These are phyloP conservation scores for Cladochytrium replicatum DNA, from an alignment of 192 early-diverging fungal species.

Conservation along the genomic window DNA sequence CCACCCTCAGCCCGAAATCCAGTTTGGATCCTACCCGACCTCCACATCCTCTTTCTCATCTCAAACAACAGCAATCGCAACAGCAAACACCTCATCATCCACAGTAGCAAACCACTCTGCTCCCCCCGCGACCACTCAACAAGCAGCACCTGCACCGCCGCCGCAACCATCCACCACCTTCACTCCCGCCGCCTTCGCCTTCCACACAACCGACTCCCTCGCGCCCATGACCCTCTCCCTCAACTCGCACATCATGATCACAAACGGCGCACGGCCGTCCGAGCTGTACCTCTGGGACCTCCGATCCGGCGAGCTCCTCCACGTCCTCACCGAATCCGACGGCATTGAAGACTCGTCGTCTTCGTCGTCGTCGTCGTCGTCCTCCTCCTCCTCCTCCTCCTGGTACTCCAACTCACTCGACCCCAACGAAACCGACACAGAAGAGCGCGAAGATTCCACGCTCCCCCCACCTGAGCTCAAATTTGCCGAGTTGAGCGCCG, in stretches of 20 bases:
- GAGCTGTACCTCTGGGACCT: slow-evolving; percentile 23
- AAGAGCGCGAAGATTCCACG: not conserved
- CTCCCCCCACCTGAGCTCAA: slow-evolving; percentile 10
- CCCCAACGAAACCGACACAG: not conserved
- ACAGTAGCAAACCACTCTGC: not conserved
- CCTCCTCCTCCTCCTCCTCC: too few relatives aligned
- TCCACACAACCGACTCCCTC: too few relatives aligned
- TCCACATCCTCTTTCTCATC: too few relatives aligned
- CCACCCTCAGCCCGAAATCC: too few relatives aligned
- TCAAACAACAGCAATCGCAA: too few relatives aligned
- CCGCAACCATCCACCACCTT: not conserved
- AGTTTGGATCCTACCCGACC: too few relatives aligned
- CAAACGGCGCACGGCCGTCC: slow-evolving; percentile 17
- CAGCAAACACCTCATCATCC: too few relatives aligned
- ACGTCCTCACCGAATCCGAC: not conserved
- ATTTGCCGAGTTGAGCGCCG: slow-evolving; percentile 19
- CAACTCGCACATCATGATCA: slow-evolving; percentile 22
- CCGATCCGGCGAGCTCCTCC: not conserved
- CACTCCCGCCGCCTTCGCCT: not conserved
- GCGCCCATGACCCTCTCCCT: slow-evolving; percentile 24
- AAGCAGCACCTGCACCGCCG: not conserved
- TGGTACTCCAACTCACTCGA: not conserved
- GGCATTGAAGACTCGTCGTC: not conserved
- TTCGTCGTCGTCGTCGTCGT: too few relatives aligned
- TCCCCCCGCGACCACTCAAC: not conserved